A percentile compares a stretch with the other conserved stretches of the same genome.
phyloP scores from a whole-genome alignment of 345 rosid species.

The Physaria fendleri region DNA sequence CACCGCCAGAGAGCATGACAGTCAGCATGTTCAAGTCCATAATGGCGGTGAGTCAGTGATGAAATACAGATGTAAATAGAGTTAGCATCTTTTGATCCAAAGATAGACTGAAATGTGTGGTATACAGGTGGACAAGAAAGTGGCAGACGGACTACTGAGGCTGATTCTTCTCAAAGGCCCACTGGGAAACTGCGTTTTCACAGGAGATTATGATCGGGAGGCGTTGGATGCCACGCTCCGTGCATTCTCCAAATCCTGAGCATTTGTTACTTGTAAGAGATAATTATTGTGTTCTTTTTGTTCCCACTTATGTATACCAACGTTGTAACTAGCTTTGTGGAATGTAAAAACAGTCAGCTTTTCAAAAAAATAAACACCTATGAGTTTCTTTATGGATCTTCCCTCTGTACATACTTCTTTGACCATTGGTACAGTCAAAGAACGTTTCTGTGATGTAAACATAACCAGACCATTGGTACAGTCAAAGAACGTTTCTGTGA shows the following conservation, averaged over 20 bases:
- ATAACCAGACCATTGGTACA: neutral
- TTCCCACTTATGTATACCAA: conserved; percentile 4
- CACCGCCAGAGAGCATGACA: conserved; percentile 80
- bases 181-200: conserved; percentile 85
- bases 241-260: conserved; percentile 43
- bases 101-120: neutral
- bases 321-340: conserved; percentile 22
- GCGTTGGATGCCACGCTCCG: conserved; percentile 79
- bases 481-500: neutral
- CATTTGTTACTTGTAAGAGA: neutral
- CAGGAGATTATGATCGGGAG: conserved; percentile 80
- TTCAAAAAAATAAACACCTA: neutral
- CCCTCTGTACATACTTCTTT: neutral
- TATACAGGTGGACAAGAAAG: conserved; percentile 94
- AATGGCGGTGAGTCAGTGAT: conserved; percentile 69
- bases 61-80: neutral
- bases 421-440: neutral
- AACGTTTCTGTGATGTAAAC: neutral
- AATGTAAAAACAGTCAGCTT: conserved; percentile 12
- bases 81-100: neutral
- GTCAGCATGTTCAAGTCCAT: conserved; percentile 88
- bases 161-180: conserved; percentile 94
- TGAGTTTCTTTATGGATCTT: neutral
- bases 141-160: conserved; percentile 89
- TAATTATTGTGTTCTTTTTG: conserved; percentile 7